Percentiles rank a stretch among this genome's conserved stretches.
These are phyloP conservation scores for Mortierella sp. DNA, from an alignment of 371 early-diverging fungal genomes.

Conservation along the genomic window DNA sequence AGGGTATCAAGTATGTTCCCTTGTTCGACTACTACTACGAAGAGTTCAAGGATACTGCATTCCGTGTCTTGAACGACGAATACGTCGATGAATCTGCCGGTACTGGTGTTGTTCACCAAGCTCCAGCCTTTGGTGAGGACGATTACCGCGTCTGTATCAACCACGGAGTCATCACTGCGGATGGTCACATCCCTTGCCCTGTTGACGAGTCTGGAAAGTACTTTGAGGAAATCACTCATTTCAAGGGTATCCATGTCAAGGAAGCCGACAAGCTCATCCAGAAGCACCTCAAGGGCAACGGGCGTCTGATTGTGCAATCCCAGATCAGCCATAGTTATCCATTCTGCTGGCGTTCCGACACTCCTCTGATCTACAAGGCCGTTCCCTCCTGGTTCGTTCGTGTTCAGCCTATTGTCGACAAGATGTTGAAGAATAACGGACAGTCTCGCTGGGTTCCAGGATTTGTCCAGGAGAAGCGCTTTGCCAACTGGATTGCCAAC, in stretches of 20 bases:
- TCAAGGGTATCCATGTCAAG: slow-evolving; percentile 94
- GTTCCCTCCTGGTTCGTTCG: slow-evolving; percentile 99
- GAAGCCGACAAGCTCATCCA: slow-evolving; percentile 98
- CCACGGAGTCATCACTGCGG: slow-evolving; percentile 85
- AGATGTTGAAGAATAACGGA: slow-evolving; percentile 92
- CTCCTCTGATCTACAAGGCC: slow-evolving; percentile 98
- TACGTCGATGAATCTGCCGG: slow-evolving; percentile 98
- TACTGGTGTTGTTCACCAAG: slow-evolving; percentile 99
- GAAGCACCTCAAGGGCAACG: slow-evolving; percentile 87
- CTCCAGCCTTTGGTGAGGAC: slow-evolving; percentile 99
- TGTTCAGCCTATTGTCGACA: slow-evolving; percentile 88
- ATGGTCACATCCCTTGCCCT: slow-evolving; percentile 95
- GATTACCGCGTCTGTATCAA: slow-evolving; percentile 97
- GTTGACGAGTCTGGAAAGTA: slow-evolving; percentile 95
- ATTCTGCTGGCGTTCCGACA: slow-evolving; percentile 99
- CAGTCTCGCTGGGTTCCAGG: slow-evolving; percentile 98
- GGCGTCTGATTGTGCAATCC: slow-evolving; percentile 90
- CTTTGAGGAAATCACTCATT: slow-evolving; percentile 87
- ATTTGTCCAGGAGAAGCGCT: slow-evolving; percentile 98
- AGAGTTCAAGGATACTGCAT: slow-evolving; percentile 82
- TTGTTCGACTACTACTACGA: slow-evolving; percentile 90
- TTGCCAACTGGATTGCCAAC: slow-evolving; percentile 98
- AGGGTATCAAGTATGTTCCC: slow-evolving; percentile 93
- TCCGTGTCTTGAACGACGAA: slow-evolving; percentile 88
- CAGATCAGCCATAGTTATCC: slow-evolving; percentile 94